Evolutionary conservation across 805 yeast species (phyloP).

Genomic region (Candida incommunis): DNA sequence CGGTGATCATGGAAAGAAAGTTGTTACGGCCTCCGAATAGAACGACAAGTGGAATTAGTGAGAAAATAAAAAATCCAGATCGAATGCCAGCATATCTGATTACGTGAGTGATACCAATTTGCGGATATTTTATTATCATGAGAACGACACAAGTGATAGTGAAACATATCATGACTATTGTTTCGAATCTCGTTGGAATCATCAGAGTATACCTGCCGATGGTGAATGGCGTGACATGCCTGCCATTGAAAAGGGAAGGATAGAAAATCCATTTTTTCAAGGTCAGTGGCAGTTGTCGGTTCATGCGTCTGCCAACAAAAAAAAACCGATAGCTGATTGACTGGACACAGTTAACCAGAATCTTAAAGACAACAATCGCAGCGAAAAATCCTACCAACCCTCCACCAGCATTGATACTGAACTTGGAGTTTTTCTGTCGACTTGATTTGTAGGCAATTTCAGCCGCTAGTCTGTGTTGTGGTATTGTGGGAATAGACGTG

Average conservation of each 20-base stretch:
- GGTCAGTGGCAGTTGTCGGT: neutral
- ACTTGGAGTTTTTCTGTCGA: neutral
- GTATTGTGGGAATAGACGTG: neutral
- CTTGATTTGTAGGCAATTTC: neutral
- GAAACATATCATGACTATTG: neutral
- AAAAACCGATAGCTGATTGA: no score
- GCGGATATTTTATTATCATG: neutral
- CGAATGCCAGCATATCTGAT: constrained; percentile 4
- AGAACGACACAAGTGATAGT: neutral
- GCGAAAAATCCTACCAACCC: neutral
- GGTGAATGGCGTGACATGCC: neutral
- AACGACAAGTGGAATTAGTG: constrained; percentile 36
- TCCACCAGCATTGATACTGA: neutral
- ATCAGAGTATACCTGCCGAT: neutral
- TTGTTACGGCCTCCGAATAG: constrained; percentile 59
- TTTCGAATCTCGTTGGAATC: neutral
- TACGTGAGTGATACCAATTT: neutral
- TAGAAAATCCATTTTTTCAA: neutral
- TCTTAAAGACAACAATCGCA: neutral
- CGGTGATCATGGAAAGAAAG: constrained; percentile 40
- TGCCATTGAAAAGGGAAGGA: neutral
- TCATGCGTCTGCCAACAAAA: no score
- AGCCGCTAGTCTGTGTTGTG: neutral
- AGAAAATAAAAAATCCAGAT: constrained; percentile 7
- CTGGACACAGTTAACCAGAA: neutral